Evolutionary conservation across 2,329 filamentous ascomycete genomes (phyloP), one percentile per base, ranked within the genome.

Genomic region (Penicillium sp.): DNA sequence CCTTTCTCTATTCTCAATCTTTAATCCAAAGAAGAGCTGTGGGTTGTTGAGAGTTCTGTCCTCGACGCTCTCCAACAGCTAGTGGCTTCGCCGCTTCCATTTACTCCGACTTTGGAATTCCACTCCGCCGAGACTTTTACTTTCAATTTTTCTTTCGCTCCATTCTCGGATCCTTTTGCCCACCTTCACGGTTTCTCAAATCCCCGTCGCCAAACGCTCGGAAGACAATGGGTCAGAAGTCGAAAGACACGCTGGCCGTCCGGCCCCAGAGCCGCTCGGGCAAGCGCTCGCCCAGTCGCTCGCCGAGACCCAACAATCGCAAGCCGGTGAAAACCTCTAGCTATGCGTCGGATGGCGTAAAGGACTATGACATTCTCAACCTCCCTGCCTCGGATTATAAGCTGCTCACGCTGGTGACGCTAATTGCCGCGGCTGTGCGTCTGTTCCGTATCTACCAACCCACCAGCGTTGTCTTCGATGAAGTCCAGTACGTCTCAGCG

Each of bases 391-490:
- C 85, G 22, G 94, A 97, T 76, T 96, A 94, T 77, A 83, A 89
- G 74, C 74, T 90, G 56, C 80, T 95, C 71, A 76, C 84, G 18
- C 75, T 81, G 45, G 74, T 97, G 61, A 95, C 90, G 46, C 61
- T 91, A 16, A 64, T 96, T 57, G 89, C 89, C 45, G 81, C 87
- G 49, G 76, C 86, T 60, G 90, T 99, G 60, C 89, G 94, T 59
- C 76, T 97, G 58, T 99, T 95, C 79, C 86, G 90, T 68, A 96
- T 99, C 76, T 96, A 95, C 72, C 90, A 96, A 72, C 94, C 94
- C 50, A 88, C 85, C 67, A 96, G 92, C 66, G 94, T 99, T 55
- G 94, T 99, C 62, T 99, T 99, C 72, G 94, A 99, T 74, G 94
- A 99, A 79, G 94, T 99, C 72, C 94, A 99, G 91, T 96, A 84